phyloP scores from a whole-genome alignment of 108 stramenopile genomes.

The Pseudonitzschia multiseries region DNA sequence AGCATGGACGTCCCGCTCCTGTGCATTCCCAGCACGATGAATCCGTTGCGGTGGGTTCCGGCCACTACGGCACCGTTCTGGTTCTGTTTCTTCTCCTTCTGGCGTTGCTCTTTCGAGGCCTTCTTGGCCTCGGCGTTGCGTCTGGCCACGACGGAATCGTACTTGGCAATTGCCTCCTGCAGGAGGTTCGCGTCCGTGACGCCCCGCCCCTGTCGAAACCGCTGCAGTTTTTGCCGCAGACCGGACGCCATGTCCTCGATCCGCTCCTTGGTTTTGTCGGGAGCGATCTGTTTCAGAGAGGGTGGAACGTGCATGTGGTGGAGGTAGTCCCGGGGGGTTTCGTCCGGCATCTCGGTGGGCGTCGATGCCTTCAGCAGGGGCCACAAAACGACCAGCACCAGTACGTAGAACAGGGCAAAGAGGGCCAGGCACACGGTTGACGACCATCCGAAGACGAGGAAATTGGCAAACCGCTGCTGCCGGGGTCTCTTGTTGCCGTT shows the following conservation, averaged over 20 bases:
- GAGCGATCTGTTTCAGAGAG: slow-evolving; percentile 21
- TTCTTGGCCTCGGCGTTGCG: slow-evolving; percentile 9
- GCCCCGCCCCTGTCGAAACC: slow-evolving; percentile 36
- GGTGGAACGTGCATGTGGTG: slow-evolving; percentile 36
- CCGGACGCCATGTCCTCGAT: slow-evolving; percentile 30
- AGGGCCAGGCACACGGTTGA: slow-evolving; percentile 39
- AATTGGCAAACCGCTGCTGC: slow-evolving; percentile 42
- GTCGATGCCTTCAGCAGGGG: slow-evolving; percentile 37
- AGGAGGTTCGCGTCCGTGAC: slow-evolving; percentile 43
- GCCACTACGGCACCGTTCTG: slow-evolving; percentile 1
- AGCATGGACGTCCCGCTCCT: slow-evolving; percentile 82
- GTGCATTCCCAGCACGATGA: slow-evolving; percentile 90
- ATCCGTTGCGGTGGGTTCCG: slow-evolving; percentile 41
- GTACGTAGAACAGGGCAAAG: slow-evolving; percentile 43
- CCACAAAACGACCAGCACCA: slow-evolving; percentile 37
- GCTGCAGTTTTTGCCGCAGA: slow-evolving; percentile 28
- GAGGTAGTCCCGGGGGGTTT: slow-evolving; percentile 20
- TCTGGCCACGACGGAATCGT: slow-evolving; percentile 23
- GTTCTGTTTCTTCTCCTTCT: neutral
- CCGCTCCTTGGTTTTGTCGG: slow-evolving; percentile 20
- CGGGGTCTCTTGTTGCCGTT: neutral
- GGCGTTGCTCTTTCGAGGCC: neutral
- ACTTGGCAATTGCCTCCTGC: slow-evolving; percentile 39
- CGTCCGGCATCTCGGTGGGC: slow-evolving; percentile 9
- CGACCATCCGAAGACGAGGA: slow-evolving; percentile 45